Evolutionary conservation across 768 basidiomycete species (phyloP), one percentile per base, ranked within the genome.

Genomic region (Suillus clintonianus): DNA sequence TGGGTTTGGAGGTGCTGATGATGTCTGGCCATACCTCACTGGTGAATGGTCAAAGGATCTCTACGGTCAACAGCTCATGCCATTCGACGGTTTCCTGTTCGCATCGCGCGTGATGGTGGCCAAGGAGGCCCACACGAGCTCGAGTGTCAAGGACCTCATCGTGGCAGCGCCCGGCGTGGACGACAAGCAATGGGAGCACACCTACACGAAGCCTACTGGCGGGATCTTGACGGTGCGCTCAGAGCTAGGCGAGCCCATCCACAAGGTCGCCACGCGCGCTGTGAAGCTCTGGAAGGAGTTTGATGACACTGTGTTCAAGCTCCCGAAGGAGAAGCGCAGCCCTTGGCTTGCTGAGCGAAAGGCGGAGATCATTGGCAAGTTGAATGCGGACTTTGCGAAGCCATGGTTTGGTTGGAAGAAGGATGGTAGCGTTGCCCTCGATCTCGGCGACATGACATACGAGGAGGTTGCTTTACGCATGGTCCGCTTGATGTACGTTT

Each of bases 211-310:
- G 78, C 91, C 95, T 64, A 97, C 95, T 7, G 97, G 97, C 62
- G 97, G 97, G 41, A 91, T 99, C 68, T 85, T 99, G 65, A 99
- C 97, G 7, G 97, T 99, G 65, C 92, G 90, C 68, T 99, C 97
- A 5, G 97, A 99, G 82, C 86, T 99, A 56, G 96, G 96, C 45
- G 97, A 99, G 77, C 97, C 97, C 13, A 99, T 99, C 70, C 97
- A 99, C 82, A 99, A 99, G 83, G 93, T 99, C 73, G 96, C 97
- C 39, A 99, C 90, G 47, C 92, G 97, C 55, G 97, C 86, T 41
- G 94, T 99, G 77, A 98, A 93, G 82, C 83, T 99, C 47, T 99
- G 97, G 97, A 95, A 95, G 77, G 96, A 99, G 81, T 98, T 98
- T 74, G 97, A 99, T 71, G 89, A 97, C 70, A 94, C 89, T 27